phyloP scores from a whole-genome alignment of 495 filamentous ascomycete genomes.

The Apodospora peruviana region DNA sequence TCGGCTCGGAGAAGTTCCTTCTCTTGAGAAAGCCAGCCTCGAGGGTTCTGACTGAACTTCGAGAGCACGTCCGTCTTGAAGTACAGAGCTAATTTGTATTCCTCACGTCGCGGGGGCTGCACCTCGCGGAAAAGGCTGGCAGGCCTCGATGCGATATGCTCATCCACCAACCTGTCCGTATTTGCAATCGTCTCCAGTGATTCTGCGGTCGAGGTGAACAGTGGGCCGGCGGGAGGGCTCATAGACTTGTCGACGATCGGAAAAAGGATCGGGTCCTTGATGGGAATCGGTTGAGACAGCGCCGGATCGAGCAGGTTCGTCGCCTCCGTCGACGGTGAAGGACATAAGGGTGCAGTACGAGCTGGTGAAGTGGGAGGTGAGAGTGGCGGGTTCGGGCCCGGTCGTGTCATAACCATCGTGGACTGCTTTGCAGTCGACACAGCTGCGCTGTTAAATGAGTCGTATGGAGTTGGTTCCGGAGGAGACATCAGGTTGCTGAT shows the following conservation, averaged over 20 bases:
- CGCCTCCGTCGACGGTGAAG: constrained; percentile 10
- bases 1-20: constrained; percentile 52
- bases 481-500: constrained; percentile 69
- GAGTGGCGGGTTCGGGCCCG: constrained; percentile 48
- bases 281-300: constrained; percentile 22
- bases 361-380: constrained; percentile 72
- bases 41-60: constrained; percentile 53
- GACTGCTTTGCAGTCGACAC: constrained; percentile 28
- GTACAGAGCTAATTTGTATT: constrained; percentile 62
- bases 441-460: constrained; percentile 46
- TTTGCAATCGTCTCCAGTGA: constrained; percentile 24
- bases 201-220: constrained; percentile 46
- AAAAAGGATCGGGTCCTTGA: constrained; percentile 58
- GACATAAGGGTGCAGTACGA: no score
- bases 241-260: constrained; percentile 40
- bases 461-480: constrained; percentile 58
- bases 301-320: constrained; percentile 35
- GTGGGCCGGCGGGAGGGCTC: constrained; percentile 45
- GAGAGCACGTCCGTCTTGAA: constrained; percentile 61
- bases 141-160: constrained; percentile 62
- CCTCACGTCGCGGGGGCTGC: constrained; percentile 60
- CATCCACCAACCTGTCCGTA: constrained; percentile 42
- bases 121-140: constrained; percentile 47
- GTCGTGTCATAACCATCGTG: constrained; percentile 24
- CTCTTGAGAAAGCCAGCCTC: constrained; percentile 58